phyloP scores from a whole-genome alignment of 495 filamentous ascomycete species.

The Talaromyces ruber region DNA sequence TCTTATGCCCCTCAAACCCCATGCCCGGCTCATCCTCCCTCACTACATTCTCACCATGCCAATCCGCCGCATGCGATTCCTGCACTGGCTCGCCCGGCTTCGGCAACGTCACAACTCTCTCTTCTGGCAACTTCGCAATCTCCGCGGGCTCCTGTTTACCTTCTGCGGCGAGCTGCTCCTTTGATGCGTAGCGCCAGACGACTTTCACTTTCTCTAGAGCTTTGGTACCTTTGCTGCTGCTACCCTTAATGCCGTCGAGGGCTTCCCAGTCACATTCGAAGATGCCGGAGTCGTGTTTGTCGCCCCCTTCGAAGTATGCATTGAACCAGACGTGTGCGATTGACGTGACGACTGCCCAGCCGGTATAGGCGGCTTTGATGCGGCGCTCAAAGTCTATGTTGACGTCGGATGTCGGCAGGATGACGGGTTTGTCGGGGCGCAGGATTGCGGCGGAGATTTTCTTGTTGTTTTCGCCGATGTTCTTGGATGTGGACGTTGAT shows the following conservation, averaged over 20 bases:
- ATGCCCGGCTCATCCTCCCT: conserved; percentile 17
- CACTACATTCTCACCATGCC: conserved; percentile 46
- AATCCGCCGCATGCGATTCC: conserved; percentile 61
- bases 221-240: conserved; percentile 64
- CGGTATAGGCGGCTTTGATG: conserved; percentile 62
- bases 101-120: conserved; percentile 47
- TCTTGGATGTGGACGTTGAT: neutral
- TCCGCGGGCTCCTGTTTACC: conserved; percentile 12
- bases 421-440: conserved; percentile 55
- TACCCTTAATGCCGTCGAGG: conserved; percentile 75
- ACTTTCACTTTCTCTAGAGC: conserved; percentile 81
- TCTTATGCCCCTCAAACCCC: neutral
- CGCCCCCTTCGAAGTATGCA: conserved; percentile 78
- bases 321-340: conserved; percentile 98
- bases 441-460: conserved; percentile 57
- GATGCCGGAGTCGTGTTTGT: conserved; percentile 50
- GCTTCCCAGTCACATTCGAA: conserved; percentile 59
- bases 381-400: conserved; percentile 84
- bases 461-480: neutral
- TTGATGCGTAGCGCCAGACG: conserved; percentile 59
- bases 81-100: conserved; percentile 53
- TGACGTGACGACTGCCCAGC: conserved; percentile 81
- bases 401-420: conserved; percentile 72
- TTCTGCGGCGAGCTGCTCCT: conserved; percentile 14
- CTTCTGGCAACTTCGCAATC: conserved; percentile 9